These are phyloP conservation scores for Saccharomyces eubayanus DNA, from an alignment of 805 yeast species.

Conservation along the genomic window DNA sequence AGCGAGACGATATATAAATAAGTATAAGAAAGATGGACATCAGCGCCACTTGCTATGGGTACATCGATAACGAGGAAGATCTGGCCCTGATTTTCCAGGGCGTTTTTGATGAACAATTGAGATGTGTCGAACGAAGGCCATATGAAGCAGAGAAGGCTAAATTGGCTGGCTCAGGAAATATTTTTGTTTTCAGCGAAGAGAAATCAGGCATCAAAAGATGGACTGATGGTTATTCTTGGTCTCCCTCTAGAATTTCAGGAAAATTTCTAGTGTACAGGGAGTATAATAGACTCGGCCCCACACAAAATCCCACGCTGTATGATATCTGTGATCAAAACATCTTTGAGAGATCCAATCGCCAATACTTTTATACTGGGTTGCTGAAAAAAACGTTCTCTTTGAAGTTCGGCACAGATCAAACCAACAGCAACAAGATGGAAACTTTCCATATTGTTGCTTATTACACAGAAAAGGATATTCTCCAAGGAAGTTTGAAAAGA, in stretches of 20 bases:
- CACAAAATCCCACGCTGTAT: neutral
- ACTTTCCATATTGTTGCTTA: conserved; percentile 40
- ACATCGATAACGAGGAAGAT: conserved; percentile 73
- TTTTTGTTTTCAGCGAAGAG: conserved; percentile 80
- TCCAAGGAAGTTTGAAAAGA: conserved; percentile 41
- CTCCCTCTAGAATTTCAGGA: conserved; percentile 82
- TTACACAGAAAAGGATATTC: conserved; percentile 64
- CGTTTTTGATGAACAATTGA: conserved; percentile 52
- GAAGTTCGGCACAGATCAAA: conserved; percentile 6
- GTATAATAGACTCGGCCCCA: conserved; percentile 5
- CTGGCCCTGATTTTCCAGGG: conserved; percentile 78
- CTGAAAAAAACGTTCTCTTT: neutral
- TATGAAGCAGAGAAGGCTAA: conserved; percentile 64
- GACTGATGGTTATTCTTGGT: conserved; percentile 97
- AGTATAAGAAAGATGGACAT: conserved; percentile 19
- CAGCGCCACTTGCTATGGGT: conserved; percentile 62
- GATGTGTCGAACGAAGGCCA: conserved; percentile 67
- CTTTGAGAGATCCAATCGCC: neutral
- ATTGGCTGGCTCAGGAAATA: conserved; percentile 66
- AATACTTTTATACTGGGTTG: neutral
- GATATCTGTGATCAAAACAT: neutral
- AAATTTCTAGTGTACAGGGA: conserved; percentile 80
- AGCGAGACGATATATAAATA: neutral
- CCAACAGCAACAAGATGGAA: neutral
- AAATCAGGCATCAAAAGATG: conserved; percentile 79